Evolutionary conservation across 257 asterid genomes (phyloP), one percentile per base, ranked within the genome.

Genomic region (Salvia miltiorrhiza): DNA sequence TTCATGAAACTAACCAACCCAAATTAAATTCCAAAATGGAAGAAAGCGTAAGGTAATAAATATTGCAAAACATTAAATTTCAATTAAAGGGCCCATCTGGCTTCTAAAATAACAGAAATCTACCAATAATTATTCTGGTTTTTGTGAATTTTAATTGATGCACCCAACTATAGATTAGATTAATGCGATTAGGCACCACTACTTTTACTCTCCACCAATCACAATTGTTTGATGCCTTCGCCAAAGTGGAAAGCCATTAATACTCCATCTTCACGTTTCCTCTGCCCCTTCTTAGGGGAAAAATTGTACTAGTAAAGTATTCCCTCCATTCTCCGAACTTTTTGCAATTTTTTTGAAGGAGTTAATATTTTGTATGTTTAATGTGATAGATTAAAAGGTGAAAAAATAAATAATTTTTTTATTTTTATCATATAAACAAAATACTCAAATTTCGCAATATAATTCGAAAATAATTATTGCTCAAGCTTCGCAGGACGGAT

Each of bases 191-290:
- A 23, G 77, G 78, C 77, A 45, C 4, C 50, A 65, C 30, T 48
- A 47, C 63, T 37, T 19, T 57, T 24, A 47, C 65, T 63, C 69
- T 63, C 67, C 63, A 70, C 73, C 76, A 76, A 76, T 76, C 80
- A 17, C 76, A 63, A 63, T 65, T 37, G 57, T 64, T 70, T 70
- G 44, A 37, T 63, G 79, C 62, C 63, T 55, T 69, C 35, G 33
- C 23, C 11, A 23, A 54, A 23, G 45, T 13, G 33, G 64, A 69
- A 63, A 69, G 48, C 56, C 9, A 35, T 5, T 0, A 7, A 35
- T 35, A 45, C 39, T 32, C 62, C 21, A 3, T 8, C 63, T 24
- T 16, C 70, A 63, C 73, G 45, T 54, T 63, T 40, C 13, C 44
- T n/a, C 13, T 39, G 9, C 35, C 20, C 47, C 20, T 21, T 52